Evolutionary conservation across 495 filamentous ascomycete genomes (phyloP).

Genomic region (Xylaria nigripes): DNA sequence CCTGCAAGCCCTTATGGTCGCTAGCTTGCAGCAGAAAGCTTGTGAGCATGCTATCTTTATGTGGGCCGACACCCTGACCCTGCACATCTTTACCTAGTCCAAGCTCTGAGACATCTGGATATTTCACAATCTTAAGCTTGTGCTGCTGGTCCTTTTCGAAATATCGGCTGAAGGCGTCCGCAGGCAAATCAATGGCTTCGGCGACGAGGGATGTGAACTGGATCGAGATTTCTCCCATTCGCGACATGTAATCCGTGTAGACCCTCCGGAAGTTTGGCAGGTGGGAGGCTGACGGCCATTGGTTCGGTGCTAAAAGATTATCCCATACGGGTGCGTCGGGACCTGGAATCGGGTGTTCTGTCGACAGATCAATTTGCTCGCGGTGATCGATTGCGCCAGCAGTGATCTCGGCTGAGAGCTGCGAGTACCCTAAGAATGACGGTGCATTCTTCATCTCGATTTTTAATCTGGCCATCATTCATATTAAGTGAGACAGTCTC

Average conservation of each 20-base stretch:
- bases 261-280: conserved; percentile 66
- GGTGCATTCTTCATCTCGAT: conserved; percentile 87
- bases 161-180: conserved; percentile 69
- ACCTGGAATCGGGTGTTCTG: conserved; percentile 59
- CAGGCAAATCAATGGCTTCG: conserved; percentile 70
- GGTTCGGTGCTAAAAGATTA: conserved; percentile 77
- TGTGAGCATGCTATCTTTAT: conserved; percentile 88
- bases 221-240: conserved; percentile 62
- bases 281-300: conserved; percentile 68
- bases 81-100: conserved; percentile 37
- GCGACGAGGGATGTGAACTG: conserved; percentile 78
- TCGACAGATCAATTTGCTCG: conserved; percentile 87
- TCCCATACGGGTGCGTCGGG: conserved; percentile 61
- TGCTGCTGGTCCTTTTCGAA: conserved; percentile 74
- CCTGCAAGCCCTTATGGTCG: conserved; percentile 74
- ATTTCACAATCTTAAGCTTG: conserved; percentile 90
- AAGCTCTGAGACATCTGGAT: conserved; percentile 53
- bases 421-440: conserved; percentile 54
- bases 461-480: conserved; percentile 42
- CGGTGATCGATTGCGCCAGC: conserved; percentile 56
- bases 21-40: conserved; percentile 82
- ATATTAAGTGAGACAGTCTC: not conserved
- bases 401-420: conserved; percentile 55
- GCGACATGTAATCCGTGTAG: conserved; percentile 65
- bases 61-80: conserved; percentile 75